Percentiles rank a stretch among this genome's conserved stretches.
Evolutionary conservation across 2,329 filamentous ascomycete genomes (phyloP).

Genomic region (Fusarium penzigii): DNA sequence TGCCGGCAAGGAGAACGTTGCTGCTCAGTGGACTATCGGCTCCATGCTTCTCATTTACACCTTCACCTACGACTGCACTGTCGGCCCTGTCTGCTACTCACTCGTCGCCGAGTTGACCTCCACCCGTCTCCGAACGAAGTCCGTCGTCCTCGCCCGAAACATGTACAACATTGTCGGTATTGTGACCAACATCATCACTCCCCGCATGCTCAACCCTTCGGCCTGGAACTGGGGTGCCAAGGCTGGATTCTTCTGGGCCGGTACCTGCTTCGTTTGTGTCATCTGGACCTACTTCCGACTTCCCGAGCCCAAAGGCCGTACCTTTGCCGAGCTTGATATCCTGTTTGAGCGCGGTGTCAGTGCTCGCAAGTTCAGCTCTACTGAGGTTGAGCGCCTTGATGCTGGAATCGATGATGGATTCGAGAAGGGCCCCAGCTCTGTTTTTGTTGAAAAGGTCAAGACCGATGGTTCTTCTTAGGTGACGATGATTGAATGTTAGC

Average conservation of each 20-base stretch:
- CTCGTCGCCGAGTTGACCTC: constrained; percentile 62
- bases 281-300: constrained; percentile 54
- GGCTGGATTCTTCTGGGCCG: constrained; percentile 48
- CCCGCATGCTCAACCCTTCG: constrained; percentile 48
- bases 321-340: constrained; percentile 56
- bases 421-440: constrained; percentile 15
- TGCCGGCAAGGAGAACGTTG: constrained; percentile 44
- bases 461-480: background rate
- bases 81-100: constrained; percentile 72
- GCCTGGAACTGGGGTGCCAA: constrained; percentile 51
- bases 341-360: constrained; percentile 50
- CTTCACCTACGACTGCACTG: constrained; percentile 42
- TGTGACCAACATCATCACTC: constrained; percentile 46
- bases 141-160: constrained; percentile 46
- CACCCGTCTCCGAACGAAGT: constrained; percentile 48
- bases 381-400: constrained; percentile 32
- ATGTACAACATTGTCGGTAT: constrained; percentile 52
- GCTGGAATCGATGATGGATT: constrained; percentile 7
- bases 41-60: constrained; percentile 47
- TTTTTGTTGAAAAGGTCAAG: constrained; percentile 13
- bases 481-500: too few species aligned
- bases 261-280: constrained; percentile 45
- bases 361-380: constrained; percentile 43
- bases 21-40: constrained; percentile 50
- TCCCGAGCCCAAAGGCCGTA: constrained; percentile 56